Evolutionary conservation across 108 stramenopile genomes (phyloP).

Genomic region (Nannochloropsis gaditana): DNA sequence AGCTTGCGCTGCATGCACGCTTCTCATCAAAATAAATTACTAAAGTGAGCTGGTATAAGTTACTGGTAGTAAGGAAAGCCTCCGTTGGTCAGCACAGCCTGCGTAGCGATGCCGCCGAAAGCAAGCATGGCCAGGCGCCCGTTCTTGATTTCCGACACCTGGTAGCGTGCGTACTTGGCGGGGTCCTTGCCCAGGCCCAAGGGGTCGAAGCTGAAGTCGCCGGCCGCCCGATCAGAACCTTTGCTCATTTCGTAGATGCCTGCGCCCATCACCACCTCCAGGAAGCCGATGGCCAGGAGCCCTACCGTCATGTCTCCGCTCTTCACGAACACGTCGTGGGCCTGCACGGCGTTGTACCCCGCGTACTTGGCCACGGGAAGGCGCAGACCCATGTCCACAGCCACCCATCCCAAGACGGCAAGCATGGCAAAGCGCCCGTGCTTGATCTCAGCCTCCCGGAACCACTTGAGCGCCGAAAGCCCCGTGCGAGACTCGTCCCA

Average conservation of each 20-base stretch:
- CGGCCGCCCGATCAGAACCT: slow-evolving; percentile 51
- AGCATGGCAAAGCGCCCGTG: slow-evolving; percentile 52
- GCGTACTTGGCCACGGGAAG: slow-evolving; percentile 46
- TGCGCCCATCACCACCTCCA: slow-evolving; percentile 49
- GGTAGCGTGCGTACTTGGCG: slow-evolving; percentile 38
- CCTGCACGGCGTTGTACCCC: slow-evolving; percentile 33
- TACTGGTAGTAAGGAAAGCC: slow-evolving; percentile 75
- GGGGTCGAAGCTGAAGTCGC: slow-evolving; percentile 53
- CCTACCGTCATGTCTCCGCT: slow-evolving; percentile 53
- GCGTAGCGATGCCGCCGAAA: slow-evolving; percentile 78
- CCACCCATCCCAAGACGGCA: slow-evolving; percentile 53
- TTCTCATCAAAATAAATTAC: no score
- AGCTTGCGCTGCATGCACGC: no score
- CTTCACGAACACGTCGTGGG: slow-evolving; percentile 54
- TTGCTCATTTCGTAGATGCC: slow-evolving; percentile 52
- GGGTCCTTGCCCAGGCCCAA: slow-evolving; percentile 41
- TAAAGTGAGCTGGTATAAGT: background rate
- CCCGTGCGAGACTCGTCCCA: background rate
- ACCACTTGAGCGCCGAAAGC: slow-evolving; percentile 54
- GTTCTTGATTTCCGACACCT: slow-evolving; percentile 70
- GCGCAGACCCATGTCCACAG: slow-evolving; percentile 53
- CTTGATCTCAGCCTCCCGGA: slow-evolving; percentile 59
- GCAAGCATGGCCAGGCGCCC: slow-evolving; percentile 89
- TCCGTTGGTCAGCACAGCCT: slow-evolving; percentile 69
- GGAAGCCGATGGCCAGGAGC: slow-evolving; percentile 33